These are phyloP conservation scores for Xerocomus amazonicus DNA, from an alignment of 1,284 basidiomycete species.

Conservation along the genomic window DNA sequence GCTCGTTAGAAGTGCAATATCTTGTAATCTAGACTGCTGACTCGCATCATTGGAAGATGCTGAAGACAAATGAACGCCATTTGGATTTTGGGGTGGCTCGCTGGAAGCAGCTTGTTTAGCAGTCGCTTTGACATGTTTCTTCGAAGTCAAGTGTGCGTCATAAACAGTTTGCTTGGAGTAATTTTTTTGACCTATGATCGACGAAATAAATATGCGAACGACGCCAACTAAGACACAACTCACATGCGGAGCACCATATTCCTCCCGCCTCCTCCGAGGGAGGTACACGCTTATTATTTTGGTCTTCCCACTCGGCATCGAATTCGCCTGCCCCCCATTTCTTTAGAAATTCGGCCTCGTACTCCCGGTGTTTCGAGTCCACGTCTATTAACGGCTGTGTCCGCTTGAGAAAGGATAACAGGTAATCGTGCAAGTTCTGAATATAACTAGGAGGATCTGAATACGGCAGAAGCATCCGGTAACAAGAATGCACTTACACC, in stretches of 20 bases:
- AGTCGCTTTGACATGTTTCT: slow-evolving; percentile 90
- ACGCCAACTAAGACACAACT: slow-evolving; percentile 35
- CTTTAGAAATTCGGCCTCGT: slow-evolving; percentile 68
- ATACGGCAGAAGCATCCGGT: neutral
- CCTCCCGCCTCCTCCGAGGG: slow-evolving; percentile 51
- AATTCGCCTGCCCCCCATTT: slow-evolving; percentile 81
- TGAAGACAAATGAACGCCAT: slow-evolving; percentile 44
- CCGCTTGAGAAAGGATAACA: slow-evolving; percentile 83
- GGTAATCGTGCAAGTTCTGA: slow-evolving; percentile 76
- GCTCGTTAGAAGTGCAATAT: slow-evolving; percentile 70
- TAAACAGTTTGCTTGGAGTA: slow-evolving; percentile 99
- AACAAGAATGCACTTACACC: slow-evolving; percentile 47
- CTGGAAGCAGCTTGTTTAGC: slow-evolving; percentile 64
- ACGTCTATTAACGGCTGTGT: slow-evolving; percentile 87
- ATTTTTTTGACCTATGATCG: slow-evolving; percentile 72
- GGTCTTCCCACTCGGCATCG: slow-evolving; percentile 71
- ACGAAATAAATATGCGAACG: slow-evolving; percentile 9
- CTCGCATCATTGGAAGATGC: slow-evolving; percentile 33
- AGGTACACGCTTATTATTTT: slow-evolving; percentile 35
- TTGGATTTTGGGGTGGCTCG: slow-evolving; percentile 55
- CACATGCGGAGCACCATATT: slow-evolving; percentile 96
- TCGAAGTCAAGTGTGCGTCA: slow-evolving; percentile 92
- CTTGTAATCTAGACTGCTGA: slow-evolving; percentile 58
- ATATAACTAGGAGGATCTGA: slow-evolving; percentile 62
- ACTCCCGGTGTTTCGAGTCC: slow-evolving; percentile 62